Evolutionary conservation across 2,329 filamentous ascomycete species (phyloP), one percentile per base, ranked within the genome.

Genomic region (Alternaria consortialis): DNA sequence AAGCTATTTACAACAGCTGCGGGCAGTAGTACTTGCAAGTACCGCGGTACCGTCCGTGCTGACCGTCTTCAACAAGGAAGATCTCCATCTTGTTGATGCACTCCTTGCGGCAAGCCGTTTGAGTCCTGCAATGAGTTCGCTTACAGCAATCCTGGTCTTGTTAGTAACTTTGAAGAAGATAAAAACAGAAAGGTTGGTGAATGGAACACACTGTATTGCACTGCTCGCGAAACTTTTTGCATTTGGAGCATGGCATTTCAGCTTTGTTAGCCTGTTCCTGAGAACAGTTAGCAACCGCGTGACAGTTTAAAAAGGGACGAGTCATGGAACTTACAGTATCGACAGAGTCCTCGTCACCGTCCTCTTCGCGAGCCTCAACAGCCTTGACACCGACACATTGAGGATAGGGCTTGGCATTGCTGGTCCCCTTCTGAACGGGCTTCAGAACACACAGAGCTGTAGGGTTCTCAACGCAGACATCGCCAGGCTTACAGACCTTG

Each of bases 11-110:
- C 3, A 23, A 37, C 23, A 52, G 7, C 7, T 52, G 25, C 2
- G 36, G 50, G 50, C 50, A 52, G 50, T 52, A 52, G 23, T 40
- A 37, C 23, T 9, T 5, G 15, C 50, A 52, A 12, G 34, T 52
- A 39, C 50, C 50, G 9, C 34, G 50, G 11, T 52, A 52, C n/a
- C 34, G n/a, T 20, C 50, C 50, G 31, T 40, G 34, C 1, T 37
- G 25, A 8, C 50, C 50, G 11, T 52, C 25, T n/a, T 52, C 50
- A 20, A 52, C 50, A 1, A 52, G 23, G n/a, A 20, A 52, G 8
- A 17, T 27, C 34, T 5, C 40, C 50, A 52, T 52, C 36, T 25
- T 31, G 23, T 39, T 40, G 25, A 20, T 39, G 23, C 50, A 52
- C n/a, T 39, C 15, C 17, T 40, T 32, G 34, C 12, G 34, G 25